A percentile compares a stretch with the other conserved stretches of the same genome.
Conservation (phyloP, 345 rosid species). For the Alliaria petiolata region DNA sequence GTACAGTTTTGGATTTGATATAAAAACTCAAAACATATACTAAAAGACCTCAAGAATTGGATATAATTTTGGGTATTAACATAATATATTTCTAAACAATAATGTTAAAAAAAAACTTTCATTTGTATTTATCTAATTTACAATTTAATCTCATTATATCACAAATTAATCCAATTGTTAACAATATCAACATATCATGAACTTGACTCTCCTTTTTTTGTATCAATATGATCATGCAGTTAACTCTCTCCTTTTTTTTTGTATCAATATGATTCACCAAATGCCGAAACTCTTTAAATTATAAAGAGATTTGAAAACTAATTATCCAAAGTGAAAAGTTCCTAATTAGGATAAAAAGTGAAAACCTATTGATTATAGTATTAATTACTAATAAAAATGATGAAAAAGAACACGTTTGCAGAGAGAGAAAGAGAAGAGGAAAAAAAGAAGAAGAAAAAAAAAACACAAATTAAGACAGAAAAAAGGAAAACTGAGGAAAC, state of each 20-base stretch:
- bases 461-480: neutral
- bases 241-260: neutral
- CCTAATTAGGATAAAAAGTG: neutral
- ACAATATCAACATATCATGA: neutral
- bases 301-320: neutral
- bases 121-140: neutral
- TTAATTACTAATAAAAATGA: neutral
- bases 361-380: neutral
- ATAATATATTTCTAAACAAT: too few species aligned
- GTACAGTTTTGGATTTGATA: too few species aligned
- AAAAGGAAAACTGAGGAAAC: constrained; percentile 24
- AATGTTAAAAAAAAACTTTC: too few species aligned
- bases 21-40: too few species aligned
- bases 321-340: neutral
- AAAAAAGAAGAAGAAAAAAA: too few species aligned
- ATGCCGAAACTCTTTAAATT: too few species aligned
- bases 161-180: neutral
- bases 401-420: constrained; percentile 25
- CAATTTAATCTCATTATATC: neutral
- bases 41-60: too few species aligned
- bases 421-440: constrained; percentile 13
- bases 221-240: too few species aligned
- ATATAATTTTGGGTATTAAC: too few species aligned
- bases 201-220: too few species aligned
- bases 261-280: too few species aligned